Evolutionary conservation across 106 monocot species (phyloP), one percentile per base, ranked within the genome.

Genomic region (Phalaenopsis aphrodite): DNA sequence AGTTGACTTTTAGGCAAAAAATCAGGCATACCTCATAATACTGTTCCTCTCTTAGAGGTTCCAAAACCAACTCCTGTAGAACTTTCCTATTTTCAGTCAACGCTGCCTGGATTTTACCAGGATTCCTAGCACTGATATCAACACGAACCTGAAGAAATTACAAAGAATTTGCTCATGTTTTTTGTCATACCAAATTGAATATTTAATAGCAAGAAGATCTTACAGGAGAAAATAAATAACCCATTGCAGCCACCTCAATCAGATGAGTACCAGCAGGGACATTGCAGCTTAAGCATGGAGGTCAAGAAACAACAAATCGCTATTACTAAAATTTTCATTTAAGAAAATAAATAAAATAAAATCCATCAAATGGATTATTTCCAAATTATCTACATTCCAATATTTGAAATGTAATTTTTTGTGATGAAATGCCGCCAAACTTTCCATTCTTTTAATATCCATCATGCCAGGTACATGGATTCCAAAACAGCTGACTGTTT

Each of bases 221-320:
- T 88, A 99, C 98, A 81, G 94, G 92, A 66, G 98, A 99, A 82
- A 99, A 99, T 79, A 99, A 88, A 91, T 88, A 94, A 73, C 92
- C 92, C 66, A 93, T 79, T 78, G 92, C 93, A 87, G 91, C 80
- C 10, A 99, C 92, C 87, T 94, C 98, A 80, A 99, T 93, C 80
- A 99, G 85, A 86, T 99, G 98, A 84, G 94, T 99, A n/a, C 98
- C 94, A 64, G 94, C 94, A 81, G 94, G 88, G 46, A 99, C 93
- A 65, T 94, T 91, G 78, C 87, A 86, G 84, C 98, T 97, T 78
- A 48, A 79, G 64, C 8, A 72, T 55, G 46, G 36, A 74, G 48
- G 81, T 94, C 77, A 93, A 86, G 86, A 87, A 84, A 16, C 58
- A 69, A 71, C 46, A 85, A 75, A 56, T 18, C 19, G 56, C 17